Base-by-base conservation (phyloP, 1,284 basidiomycete species). In the Chondrostereum purpureum region DNA sequence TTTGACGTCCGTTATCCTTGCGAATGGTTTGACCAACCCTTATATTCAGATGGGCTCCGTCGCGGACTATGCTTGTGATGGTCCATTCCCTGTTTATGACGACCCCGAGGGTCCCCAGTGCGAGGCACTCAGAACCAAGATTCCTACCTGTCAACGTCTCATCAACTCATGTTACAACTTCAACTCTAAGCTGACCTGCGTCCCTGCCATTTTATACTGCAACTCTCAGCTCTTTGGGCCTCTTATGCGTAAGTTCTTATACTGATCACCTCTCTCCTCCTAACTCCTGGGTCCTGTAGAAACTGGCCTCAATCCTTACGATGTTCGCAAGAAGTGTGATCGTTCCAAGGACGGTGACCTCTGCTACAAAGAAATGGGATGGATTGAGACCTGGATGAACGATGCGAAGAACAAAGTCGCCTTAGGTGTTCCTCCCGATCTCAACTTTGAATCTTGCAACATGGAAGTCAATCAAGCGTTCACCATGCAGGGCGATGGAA, bases 331-430 rank as follows among this genome's bases (percentile, higher is more conserved):
- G 51, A 72, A 72, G 50, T 97, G 94, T 52, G 83, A 92, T 73
- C 76, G 79, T 45, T 64, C 74, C 46, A 74, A 77, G 61, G 80
- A 88, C 54, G 82, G 83, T 17, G 67, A 73, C 13, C 67, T 88
- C 1, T 91, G 87, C 66, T 91, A 90, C 65, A 69, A 67, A 49
- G 73, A 93, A 63, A 83, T 92, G 75, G 60, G 65, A 23, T 91
- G 84, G 83, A 81, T 92, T 55, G 85, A 89, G 53, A 75, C 68
- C 1, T 92, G 81, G 77, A 73, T 92, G 70, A 91, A 91, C 59
- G 63, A 76, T 41, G 72, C 78, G 3, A 71, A 73, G 47, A 71
- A 83, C 63, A 90, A 91, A 71, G 74, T 74, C 31, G 77, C 80
- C 33, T 76, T 94, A 44, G 91, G 91, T 46, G 90, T 84, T 14